Base-by-base conservation (phyloP, 2,329 filamentous ascomycete species). In the Diplodia intermedia region DNA sequence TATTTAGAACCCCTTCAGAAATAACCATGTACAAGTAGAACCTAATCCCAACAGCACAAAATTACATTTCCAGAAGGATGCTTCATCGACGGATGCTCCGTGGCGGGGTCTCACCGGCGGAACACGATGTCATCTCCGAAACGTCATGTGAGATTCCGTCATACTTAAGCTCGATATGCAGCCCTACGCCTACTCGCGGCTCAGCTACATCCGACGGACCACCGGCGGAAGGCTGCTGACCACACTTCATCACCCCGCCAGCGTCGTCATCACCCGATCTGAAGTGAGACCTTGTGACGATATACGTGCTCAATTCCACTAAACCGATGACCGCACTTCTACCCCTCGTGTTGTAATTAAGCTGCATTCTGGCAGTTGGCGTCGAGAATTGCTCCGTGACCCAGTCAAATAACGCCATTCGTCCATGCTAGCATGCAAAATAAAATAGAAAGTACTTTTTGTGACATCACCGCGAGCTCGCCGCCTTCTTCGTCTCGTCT, bases 401-500 rank as follows among this genome's bases (percentile, higher is more conserved):
- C n/a, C 4, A 7, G 8, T 43, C 20, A 53, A 20, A 47, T 20
- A 49, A 50, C 57, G 57, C 57, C 40, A 20, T 62, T 62, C 47
- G 23, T 12, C 15, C 23, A 12, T 53, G 23, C 20, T 26, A 18
- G 6, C 50, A 55, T 29, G 18, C 31, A 12, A 14, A 33, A 11
- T 9, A 36, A 6, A 11, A 61, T 8, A 33, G 12, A 15, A 54
- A 14, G 20, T 4, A 33, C 43, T 5, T 23, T 9, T 29, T 1
- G 31, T 31, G 18, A 31, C 29, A 52, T 62, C 74, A 71, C 50
- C 57, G 60, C 53, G 36, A n/a, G 26, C 36, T 68, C 52, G 77
- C 78, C 9, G 82, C 76, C 68, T 79, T 78, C 60, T 77, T 81
- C 2, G 84, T 86, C 69, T 84, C 82, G 70, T 86, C 83, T 67